These are phyloP conservation scores for Sporisorium scitamineum DNA, from an alignment of 1,284 basidiomycete species.

Conservation along the genomic window DNA sequence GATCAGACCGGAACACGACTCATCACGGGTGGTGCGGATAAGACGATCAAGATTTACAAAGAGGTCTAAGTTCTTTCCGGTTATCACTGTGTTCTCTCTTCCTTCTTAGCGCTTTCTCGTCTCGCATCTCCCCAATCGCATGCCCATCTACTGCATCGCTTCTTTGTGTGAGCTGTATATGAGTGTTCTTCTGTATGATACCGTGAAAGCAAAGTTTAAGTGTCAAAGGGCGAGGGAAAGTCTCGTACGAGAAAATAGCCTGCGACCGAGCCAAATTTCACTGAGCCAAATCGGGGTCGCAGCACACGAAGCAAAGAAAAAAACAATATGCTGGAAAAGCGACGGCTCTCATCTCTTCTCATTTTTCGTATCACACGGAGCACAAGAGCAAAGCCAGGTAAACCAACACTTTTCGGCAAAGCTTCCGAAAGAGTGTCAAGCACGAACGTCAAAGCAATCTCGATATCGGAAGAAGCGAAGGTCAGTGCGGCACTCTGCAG, in stretches of 20 bases:
- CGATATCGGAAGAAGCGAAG: slow-evolving; percentile 7
- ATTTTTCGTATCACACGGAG: slow-evolving; percentile 1
- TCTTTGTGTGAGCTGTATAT: background rate
- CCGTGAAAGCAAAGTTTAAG: background rate
- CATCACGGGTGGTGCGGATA: slow-evolving; percentile 94
- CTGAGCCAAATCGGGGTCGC: background rate
- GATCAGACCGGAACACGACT: slow-evolving; percentile 93
- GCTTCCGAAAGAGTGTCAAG: background rate
- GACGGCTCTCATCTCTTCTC: background rate
- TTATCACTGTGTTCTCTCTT: background rate
- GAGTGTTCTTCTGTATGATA: background rate
- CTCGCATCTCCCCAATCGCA: background rate
- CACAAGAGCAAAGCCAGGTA: slow-evolving; percentile 10
- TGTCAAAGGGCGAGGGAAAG: background rate
- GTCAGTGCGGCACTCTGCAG: background rate
- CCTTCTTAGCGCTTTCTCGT: background rate
- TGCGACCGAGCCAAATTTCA: background rate
- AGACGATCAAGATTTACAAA: slow-evolving; percentile 73
- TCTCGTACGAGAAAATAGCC: slow-evolving; percentile 10
- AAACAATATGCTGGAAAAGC: background rate
- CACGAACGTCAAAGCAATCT: slow-evolving; percentile 2
- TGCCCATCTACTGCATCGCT: background rate
- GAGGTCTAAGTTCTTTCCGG: slow-evolving; percentile 28
- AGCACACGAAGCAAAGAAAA: background rate
- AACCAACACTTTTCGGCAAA: slow-evolving; percentile 15